Base-by-base conservation (phyloP, 1,139 yeast species). In the Nematodospora anomalae region DNA sequence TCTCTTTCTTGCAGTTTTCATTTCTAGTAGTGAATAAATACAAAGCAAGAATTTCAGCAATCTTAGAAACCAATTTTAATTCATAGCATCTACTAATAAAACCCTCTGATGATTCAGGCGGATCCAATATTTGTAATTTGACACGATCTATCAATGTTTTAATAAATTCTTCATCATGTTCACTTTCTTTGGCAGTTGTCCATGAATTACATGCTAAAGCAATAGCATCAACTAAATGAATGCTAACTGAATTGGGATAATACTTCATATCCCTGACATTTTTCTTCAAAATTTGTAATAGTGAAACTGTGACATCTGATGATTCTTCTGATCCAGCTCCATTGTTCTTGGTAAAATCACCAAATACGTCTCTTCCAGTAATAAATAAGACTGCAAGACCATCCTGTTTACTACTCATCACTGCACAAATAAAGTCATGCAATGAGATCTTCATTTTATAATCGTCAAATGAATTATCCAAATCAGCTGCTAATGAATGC, bases 311-410 rank as follows among this genome's bases (percentile, higher is more conserved):
- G 15, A 25, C n/a, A 3, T 13, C 38, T 4, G 16, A 10, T 6
- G 24, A 14, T 28, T 27, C 30, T 7, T 30, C 16, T 38, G 43
- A 36, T 49, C 52, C 30, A 47, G 47, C 38, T 53, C 43, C 30
- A 22, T 33, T 31, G 20, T 31, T 35, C 20, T 30, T 41, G 26
- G 38, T 43, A 32, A 60, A 52, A 35, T 64, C 70, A 1, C 67
- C 56, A 43, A 69, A 71, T 4, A 67, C 76, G 45, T 81, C 83
- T 41, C 76, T 64, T 1, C 95, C 96, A 33, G 87, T 83, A 29
- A 88, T 67, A 43, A 92, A 77, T 30, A 86, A 67, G 34, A 86
- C 84, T 1, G 95, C 74, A 21, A 90, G 62, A 1, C 97, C 97
- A 53, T 89, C 95, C 61, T 92, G 97, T 40, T 82, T 78, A 6